A percentile compares a stretch with the other conserved stretches of the same genome.
These are phyloP conservation scores for Diplosphaera chodatii DNA, from an alignment of 139 green algal species.

Conservation along the genomic window DNA sequence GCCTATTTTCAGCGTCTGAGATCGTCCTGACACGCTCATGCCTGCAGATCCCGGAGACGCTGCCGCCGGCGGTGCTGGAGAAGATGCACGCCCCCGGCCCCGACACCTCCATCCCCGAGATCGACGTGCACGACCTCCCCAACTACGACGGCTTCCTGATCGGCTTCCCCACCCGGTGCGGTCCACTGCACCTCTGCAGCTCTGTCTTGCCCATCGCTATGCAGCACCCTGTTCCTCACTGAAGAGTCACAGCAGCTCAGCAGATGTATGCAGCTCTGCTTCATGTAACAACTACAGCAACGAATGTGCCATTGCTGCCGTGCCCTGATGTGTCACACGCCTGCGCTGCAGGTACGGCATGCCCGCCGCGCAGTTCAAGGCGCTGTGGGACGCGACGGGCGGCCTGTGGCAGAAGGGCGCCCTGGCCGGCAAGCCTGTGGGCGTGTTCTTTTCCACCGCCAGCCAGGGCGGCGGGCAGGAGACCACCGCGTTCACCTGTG, in stretches of 20 bases:
- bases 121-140: slow-evolving; percentile 35
- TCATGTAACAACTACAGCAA: not conserved
- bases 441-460: slow-evolving; percentile 43
- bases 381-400: slow-evolving; percentile 70
- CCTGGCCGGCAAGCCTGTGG: slow-evolving; percentile 62
- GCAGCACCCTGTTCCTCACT: no score
- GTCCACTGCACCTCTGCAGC: no score
- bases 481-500: slow-evolving; percentile 46
- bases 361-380: slow-evolving; percentile 35
- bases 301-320: not conserved
- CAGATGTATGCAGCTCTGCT: no score
- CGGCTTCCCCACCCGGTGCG: slow-evolving; percentile 64
- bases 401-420: slow-evolving; percentile 47
- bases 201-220: not conserved
- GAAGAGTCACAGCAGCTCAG: no score
- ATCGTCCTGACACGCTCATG: not conserved
- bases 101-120: slow-evolving; percentile 55
- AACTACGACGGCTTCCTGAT: slow-evolving; percentile 72
- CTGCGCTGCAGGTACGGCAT: slow-evolving; percentile 22
- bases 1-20: no score
- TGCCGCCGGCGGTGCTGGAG: slow-evolving; percentile 51
- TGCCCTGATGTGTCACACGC: no score
- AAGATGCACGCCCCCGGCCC: slow-evolving; percentile 70
- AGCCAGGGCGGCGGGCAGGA: slow-evolving; percentile 75
- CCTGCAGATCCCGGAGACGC: slow-evolving; percentile 61